phyloP scores from a whole-genome alignment of 306 rosid genomes.

The Cicer judaicum region DNA sequence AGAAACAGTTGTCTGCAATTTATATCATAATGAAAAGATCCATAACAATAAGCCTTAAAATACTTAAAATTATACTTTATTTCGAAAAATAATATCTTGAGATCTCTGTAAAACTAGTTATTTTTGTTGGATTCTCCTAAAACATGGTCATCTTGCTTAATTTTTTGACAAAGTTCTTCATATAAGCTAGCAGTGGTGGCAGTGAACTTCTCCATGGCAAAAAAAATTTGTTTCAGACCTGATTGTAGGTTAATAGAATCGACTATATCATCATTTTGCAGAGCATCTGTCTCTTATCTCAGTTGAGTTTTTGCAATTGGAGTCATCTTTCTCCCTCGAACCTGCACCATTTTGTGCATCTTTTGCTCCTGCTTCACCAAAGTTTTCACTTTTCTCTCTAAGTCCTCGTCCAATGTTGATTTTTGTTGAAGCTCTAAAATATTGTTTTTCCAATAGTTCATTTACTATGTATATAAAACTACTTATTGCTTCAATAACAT shows the following conservation, averaged over 20 bases:
- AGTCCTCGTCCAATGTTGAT: slow-evolving; percentile 55
- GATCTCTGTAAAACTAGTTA: neutral
- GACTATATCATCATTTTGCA: slow-evolving; percentile 39
- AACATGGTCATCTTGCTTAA: slow-evolving; percentile 44
- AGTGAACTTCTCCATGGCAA: slow-evolving; percentile 63
- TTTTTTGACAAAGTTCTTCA: slow-evolving; percentile 61
- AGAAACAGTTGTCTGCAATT: neutral
- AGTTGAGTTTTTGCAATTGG: slow-evolving; percentile 39
- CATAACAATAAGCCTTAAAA: neutral
- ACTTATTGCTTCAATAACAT: slow-evolving; percentile 62
- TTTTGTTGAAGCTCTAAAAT: slow-evolving; percentile 56
- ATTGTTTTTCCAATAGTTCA: slow-evolving; percentile 53
- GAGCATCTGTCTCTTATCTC: slow-evolving; percentile 41
- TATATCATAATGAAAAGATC: neutral
- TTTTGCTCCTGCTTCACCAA: slow-evolving; percentile 62
- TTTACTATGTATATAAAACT: slow-evolving; percentile 57
- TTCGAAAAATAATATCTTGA: neutral
- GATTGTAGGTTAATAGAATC: slow-evolving; percentile 41
- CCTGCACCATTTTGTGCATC: slow-evolving; percentile 56
- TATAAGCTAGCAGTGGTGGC: slow-evolving; percentile 56
- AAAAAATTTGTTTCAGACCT: slow-evolving; percentile 61
- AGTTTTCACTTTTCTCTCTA: slow-evolving; percentile 55
- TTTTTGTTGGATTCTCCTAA: slow-evolving; percentile 37
- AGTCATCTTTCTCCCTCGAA: slow-evolving; percentile 49
- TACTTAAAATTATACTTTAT: neutral